Conservation (phyloP, 208 protist species). For the Trypanosoma scelopori region DNA sequence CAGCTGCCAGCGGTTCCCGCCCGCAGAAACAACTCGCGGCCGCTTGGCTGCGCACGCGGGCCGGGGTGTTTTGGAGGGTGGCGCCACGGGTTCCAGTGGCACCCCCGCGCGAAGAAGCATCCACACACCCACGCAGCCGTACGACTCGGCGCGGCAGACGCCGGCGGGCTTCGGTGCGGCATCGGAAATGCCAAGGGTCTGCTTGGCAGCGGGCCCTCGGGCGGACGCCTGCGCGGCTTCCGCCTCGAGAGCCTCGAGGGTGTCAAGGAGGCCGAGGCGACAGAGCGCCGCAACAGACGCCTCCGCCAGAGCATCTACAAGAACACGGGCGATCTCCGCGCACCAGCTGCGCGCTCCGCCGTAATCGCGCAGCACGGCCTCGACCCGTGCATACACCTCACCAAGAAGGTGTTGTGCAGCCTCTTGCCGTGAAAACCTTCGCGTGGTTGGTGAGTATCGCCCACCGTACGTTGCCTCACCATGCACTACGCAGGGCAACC, state of each 20-base stretch:
- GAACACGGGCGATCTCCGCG: conserved; percentile 5
- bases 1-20: conserved; percentile 16
- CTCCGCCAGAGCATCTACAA: conserved; percentile 33
- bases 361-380: conserved; percentile 15
- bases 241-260: conserved; percentile 31
- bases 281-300: conserved; percentile 49
- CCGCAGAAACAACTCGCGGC: not conserved
- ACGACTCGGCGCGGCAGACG: conserved; percentile 18
- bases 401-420: conserved; percentile 6
- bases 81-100: not conserved
- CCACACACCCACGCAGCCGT: conserved; percentile 34
- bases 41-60: not conserved
- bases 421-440: not conserved
- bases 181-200: not conserved
- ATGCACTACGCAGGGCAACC: conserved; percentile 19
- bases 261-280: conserved; percentile 37
- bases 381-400: conserved; percentile 13
- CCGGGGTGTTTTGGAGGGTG: not conserved
- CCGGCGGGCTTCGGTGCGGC: conserved; percentile 26
- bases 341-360: not conserved
- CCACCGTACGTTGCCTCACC: conserved; percentile 18
- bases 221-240: conserved; percentile 14
- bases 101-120: conserved; percentile 11
- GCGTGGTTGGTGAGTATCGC: conserved; percentile 1
- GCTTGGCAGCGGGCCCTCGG: no score